Base-by-base conservation (phyloP, 2,329 filamentous ascomycete genomes). In the Raffaelea albimanens region DNA sequence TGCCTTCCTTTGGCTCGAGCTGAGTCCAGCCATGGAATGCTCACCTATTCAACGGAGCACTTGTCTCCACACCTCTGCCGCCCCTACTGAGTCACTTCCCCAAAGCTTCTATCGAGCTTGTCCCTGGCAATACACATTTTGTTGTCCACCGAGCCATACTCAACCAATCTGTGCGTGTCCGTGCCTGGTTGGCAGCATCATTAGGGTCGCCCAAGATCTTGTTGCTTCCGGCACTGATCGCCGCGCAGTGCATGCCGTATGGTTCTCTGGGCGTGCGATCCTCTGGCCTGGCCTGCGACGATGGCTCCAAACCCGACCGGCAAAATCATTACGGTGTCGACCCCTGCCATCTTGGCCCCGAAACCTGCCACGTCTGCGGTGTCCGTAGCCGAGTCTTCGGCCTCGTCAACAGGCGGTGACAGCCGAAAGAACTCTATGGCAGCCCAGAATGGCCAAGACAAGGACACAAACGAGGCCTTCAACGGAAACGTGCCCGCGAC, bases 401-500 rank as follows among this genome's bases (percentile, higher is more conserved):
- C 38, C 4, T 21, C 42, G 4, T 21, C 42, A 9, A n/a, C 13
- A 5, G 9, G 19, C 11, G 13, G 11, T 25, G 29, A 16, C 14
- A 33, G 23, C 25, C n/a, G n/a, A n/a, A 29, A 29, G 25, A n/a
- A n/a, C n/a, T n/a, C n/a, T n/a, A n/a, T n/a, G 16, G 10, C 40
- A 33, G 11, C 29, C 3, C 3, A 20, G 16, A 5, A 3, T 29
- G 22, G 14, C 29, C 16, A 11, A 18, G 8, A 33, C 16, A 29
- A 29, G 25, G 13, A 29, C 25, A 29, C 25, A 13, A 7, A 13
- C 11, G 20, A 23, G 40, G 2, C 16, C 36, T 13, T 22, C 34
- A 3, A 14, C 13, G 34, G 18, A 63, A 63, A 48, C 56, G 59
- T 20, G 60, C 60, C 3, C 51, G 59, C 20, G 60, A 63, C 46